Conservation (phyloP, 2,329 filamentous ascomycete genomes). For the Phialophora chinensis region DNA sequence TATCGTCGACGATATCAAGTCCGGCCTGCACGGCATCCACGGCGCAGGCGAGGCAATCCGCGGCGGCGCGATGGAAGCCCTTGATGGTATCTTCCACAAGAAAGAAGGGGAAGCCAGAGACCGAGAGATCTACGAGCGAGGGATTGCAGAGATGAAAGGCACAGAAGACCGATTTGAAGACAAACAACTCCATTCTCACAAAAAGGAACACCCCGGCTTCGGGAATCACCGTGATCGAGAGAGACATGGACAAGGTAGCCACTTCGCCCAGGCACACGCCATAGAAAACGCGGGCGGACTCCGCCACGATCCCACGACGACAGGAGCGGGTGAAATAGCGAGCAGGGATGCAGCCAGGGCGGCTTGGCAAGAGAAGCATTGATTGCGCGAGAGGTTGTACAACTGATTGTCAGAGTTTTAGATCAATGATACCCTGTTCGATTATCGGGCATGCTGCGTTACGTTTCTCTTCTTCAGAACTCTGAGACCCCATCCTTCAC, state of each 20-base stretch:
- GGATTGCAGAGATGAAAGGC: constrained; percentile 34
- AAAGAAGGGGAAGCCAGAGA: constrained; percentile 46
- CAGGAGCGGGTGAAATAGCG: not conserved
- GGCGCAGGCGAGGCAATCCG: constrained; percentile 51
- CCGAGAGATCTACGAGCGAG: constrained; percentile 45
- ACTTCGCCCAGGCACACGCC: constrained; percentile 12
- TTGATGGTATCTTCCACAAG: constrained; percentile 49
- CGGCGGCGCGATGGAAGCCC: constrained; percentile 46
- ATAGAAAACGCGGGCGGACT: not conserved
- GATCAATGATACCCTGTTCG: not conserved
- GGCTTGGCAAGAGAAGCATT: constrained; percentile 14
- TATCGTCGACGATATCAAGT: constrained; percentile 22
- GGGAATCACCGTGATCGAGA: not conserved
- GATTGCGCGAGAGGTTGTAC: not conserved
- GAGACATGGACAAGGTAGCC: constrained; percentile 8
- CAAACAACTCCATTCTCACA: not conserved
- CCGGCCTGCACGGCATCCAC: constrained; percentile 40
- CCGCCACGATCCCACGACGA: not conserved
- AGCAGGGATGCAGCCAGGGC: not conserved
- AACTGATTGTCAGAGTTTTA: not conserved
- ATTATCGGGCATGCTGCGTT: not conserved
- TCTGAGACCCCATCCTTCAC: constrained; percentile 40
- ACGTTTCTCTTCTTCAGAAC: constrained; percentile 35
- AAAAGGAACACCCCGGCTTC: not conserved
- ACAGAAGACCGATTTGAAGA: constrained; percentile 18